Evolutionary conservation across 768 basidiomycete genomes (phyloP), one percentile per base, ranked within the genome.

Genomic region (Russula brevipes): DNA sequence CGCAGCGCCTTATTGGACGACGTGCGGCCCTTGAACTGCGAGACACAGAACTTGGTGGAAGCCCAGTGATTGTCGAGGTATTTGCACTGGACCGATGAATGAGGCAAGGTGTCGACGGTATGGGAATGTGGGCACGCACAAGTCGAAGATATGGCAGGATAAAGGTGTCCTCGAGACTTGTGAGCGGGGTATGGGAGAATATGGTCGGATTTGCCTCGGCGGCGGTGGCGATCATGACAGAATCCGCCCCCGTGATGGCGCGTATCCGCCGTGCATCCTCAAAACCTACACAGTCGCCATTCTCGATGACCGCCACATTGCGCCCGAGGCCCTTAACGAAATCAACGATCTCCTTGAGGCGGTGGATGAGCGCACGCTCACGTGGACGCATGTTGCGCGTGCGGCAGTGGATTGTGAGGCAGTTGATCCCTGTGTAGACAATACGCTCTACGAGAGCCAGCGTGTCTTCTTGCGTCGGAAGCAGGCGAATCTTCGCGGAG

Each of bases 171-270:
- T 89, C 87, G 1, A 94, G 75, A 67, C 94, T 89, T 12, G 77
- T 71, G 31, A 92, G 76, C 3, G 89, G 89, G 0, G 72, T 81
- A 17, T 81, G 75, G 2, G 84, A 83, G 78, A 98, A 98, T 68
- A 93, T 89, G 0, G 90, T 86, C 0, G 94, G 92, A 73, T 98
- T 99, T 5, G 87, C 76, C 74, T 99, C 97, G 6, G 95, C 97
- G 1, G 88, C 94, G 5, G 94, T 88, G 24, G 97, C 97, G 45
- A 99, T 89, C 97, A 99, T 99, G 45, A 94, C 87, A 0, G 93
- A 94, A 69, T 90, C 85, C 11, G 92, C 93, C 85, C 94, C 90
- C 36, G 95, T 98, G 33, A 85, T 73, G 54, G 79, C 78, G 47
- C 88, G 81, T 41, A 98, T 83, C 51, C 86, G 81, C 63, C 83